Base-by-base conservation (phyloP, 331 rosid genomes). In the Quercus phellos region DNA sequence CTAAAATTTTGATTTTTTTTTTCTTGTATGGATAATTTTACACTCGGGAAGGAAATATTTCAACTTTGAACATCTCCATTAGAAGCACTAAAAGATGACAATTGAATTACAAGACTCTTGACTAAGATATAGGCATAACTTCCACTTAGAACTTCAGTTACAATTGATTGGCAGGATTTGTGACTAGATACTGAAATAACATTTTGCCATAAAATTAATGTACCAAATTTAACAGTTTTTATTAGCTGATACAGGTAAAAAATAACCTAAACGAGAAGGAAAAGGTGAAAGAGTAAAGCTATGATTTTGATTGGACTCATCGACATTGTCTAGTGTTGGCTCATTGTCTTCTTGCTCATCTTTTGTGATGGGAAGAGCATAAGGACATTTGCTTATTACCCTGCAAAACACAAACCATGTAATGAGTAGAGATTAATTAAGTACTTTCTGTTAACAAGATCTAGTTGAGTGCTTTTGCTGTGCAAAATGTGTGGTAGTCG, bases 211-310 rank as follows among this genome's bases (percentile, higher is more conserved):
- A 56, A 12, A 56, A 21, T 38, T 38, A 7, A 38, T 73, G 66
- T 1, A 42, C 70, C 4, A 9, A 46, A 4, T 1, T 17, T 54
- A 43, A 11, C 22, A 5, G 4, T 14, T 64, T 35, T 26, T 55
- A 26, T 55, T 5, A 22, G 72, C 38, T 51, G 53, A 51, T 5
- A 10, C 10, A 18, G 63, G 60, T 60, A 30, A 75, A 72, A 73
- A 66, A 55, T 72, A 60, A 3, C 81, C 81, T 56, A 79, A 38
- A 66, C 64, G 63, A 1, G 84, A 75, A 59, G 84, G 87, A 70
- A 84, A 84, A 14, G 77, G 84, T 5, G 67, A 73, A 59, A 85
- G 83, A 58, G 70, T 67, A 29, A 53, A 56, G 55, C 27, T 30
- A 22, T 60, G 27, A 30, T 21, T 64, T 58, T 74, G 71, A 42